Base-by-base conservation (phyloP, 2,329 filamentous ascomycete genomes). In the Ceratocystis diversiconidia region DNA sequence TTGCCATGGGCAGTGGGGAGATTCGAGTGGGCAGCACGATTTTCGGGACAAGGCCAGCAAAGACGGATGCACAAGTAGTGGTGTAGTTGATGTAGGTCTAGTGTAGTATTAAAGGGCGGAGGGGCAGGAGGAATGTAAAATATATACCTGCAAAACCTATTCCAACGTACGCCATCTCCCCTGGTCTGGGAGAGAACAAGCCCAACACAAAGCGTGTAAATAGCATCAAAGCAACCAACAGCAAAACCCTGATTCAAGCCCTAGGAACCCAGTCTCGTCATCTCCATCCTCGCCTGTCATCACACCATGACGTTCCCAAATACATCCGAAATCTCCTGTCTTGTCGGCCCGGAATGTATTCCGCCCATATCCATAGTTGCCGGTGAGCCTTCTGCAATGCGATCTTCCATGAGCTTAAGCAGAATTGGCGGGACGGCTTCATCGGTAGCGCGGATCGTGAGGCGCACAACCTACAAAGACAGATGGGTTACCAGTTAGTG, bases 21-120 rank as follows among this genome's bases (percentile, higher is more conserved):
- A 92, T 99, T 5, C 82, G 94, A 66, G 85, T 99, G 7, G 94
- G 94, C 1, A 97, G 90, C 72, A 92, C 89, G 1, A 96, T 99
- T 66, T 99, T 99, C 74, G 94, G 94, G 1, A 78, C 85, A 72
- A 82, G 94, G 72, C 90, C 90, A 17, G 79, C 83, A 46, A 95
- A 87, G 80, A 83, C 83, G 61, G 88, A 95, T 75, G 89, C 90
- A 2, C 88, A 87, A 76, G 79, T 94, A 59, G 79, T 77, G 61
- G 78, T 76, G 50, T 82, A 73, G 70, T 15, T 41, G 36, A 12
- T 41, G 12, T 41, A 41, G 36, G 36, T 41, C 36, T 41, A 41
- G 10, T 41, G 12, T 41, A 15, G 36, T 41, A 41, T 41, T 41
- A 15, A 41, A 41, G 12, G 36, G 36, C 41, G 28, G 30, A 46